phyloP scores from a whole-genome alignment of 73 alveolate species.

The Blepharisma japonicum region DNA sequence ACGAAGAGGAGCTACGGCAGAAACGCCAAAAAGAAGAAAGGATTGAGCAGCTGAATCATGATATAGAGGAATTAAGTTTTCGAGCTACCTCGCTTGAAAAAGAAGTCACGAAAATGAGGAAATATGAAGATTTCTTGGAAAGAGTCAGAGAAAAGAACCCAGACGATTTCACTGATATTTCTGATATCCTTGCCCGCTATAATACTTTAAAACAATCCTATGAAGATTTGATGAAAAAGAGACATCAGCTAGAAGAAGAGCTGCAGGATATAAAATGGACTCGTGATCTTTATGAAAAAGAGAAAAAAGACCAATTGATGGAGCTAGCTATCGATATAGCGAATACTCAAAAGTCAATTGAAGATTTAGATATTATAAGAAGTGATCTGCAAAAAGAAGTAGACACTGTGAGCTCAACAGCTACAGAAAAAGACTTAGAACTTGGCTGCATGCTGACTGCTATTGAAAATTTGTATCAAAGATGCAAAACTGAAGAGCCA shows the following conservation, averaged over 20 bases:
- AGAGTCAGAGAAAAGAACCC: constrained; percentile 65
- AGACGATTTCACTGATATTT: constrained; percentile 75
- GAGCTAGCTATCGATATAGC: constrained; percentile 48
- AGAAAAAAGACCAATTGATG: constrained; percentile 44
- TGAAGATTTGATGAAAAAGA: constrained; percentile 53
- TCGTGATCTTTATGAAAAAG: constrained; percentile 36
- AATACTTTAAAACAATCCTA: constrained; percentile 62
- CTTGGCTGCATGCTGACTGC: constrained; percentile 32
- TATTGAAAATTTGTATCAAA: constrained; percentile 11
- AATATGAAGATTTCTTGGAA: constrained; percentile 80
- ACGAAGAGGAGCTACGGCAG: constrained; percentile 52
- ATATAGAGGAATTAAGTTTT: constrained; percentile 35
- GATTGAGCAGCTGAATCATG: constrained; percentile 31
- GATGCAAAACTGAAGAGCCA: constrained; percentile 18
- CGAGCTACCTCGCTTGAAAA: constrained; percentile 37
- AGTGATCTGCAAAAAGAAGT: constrained; percentile 11
- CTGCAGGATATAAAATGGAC: constrained; percentile 59
- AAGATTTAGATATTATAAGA: constrained; percentile 43
- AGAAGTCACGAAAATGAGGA: constrained; percentile 62
- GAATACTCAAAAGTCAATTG: constrained; percentile 36
- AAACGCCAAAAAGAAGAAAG: constrained; percentile 43
- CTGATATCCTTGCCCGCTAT: constrained; percentile 68
- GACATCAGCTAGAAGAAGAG: constrained; percentile 53
- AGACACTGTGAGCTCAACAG: neutral
- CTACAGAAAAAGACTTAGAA: constrained; percentile 27